Percentiles rank a stretch among this genome's conserved stretches.
These are phyloP conservation scores for Exophiala sideris DNA, from an alignment of 2,329 filamentous ascomycete genomes.

Conservation along the genomic window DNA sequence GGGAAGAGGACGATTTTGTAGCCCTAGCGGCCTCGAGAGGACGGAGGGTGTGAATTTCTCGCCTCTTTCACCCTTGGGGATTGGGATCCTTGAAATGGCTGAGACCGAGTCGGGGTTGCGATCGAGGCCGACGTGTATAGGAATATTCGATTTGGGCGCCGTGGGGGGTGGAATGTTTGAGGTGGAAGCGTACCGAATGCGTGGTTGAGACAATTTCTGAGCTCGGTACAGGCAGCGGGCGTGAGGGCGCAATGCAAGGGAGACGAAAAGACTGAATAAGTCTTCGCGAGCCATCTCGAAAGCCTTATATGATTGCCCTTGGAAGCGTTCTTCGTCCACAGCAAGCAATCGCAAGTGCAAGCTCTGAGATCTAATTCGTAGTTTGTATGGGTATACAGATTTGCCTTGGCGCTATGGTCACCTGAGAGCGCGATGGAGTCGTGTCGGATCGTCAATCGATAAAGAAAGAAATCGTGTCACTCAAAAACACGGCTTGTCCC, in stretches of 20 bases:
- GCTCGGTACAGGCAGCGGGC: constrained; percentile 16
- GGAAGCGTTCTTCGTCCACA: background rate
- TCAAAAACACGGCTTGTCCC: constrained; percentile 3
- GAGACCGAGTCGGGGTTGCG: constrained; percentile 24
- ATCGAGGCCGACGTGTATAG: constrained; percentile 27
- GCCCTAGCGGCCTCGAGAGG: constrained; percentile 74
- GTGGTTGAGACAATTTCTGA: background rate
- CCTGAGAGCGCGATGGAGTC: constrained; percentile 15
- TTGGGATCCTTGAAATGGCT: constrained; percentile 27
- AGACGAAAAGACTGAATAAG: constrained; percentile 18
- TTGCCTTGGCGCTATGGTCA: background rate
- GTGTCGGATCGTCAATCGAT: constrained; percentile 3
- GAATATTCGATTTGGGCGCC: constrained; percentile 15
- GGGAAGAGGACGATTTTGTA: constrained; percentile 66
- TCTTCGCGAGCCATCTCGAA: constrained; percentile 17
- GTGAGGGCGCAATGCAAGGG: constrained; percentile 25
- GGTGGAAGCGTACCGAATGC: constrained; percentile 16
- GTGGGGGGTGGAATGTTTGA: constrained; percentile 5
- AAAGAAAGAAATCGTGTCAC: constrained; percentile 6
- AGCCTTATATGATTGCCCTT: background rate
- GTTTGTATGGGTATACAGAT: too few species aligned
- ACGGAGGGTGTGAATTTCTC: constrained; percentile 51
- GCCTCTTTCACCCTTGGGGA: constrained; percentile 31
- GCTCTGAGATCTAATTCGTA: too few species aligned
- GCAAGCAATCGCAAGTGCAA: background rate